Base-by-base conservation (phyloP, 2,329 filamentous ascomycete genomes). In the Cadophora sp. region DNA sequence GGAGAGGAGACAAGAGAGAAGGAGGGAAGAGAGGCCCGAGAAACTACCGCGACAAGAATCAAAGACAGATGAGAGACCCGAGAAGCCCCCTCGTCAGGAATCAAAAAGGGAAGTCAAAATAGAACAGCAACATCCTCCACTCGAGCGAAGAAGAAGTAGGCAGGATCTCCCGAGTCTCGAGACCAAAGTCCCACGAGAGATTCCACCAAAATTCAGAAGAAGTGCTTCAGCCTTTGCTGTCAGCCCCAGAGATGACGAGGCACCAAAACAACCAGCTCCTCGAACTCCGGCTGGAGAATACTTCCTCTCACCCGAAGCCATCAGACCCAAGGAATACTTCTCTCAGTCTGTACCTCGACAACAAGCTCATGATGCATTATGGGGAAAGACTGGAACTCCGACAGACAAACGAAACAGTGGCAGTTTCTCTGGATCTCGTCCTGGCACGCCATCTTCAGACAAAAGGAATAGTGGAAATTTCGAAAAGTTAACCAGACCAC, bases 271-370 rank as follows among this genome's bases (percentile, higher is more conserved):
- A 80, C 6, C 60, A 53, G n/a, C 58, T 18, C 63, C 48, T 78
- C 45, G 68, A n/a, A 71, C 71, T 9, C 68, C 70, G 18, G 50
- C 68, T 9, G 77, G 74, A 30, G 82, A 81, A 36, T 81, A 77
- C 33, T 79, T 81, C 59, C 76, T 84, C 20, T 83, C 84, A 8
- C 83, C 84, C 30, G 83, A 85, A 68, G 73, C 80, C 5, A 76
- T 82, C 48, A 64, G 68, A 51, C 59, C 53, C 1, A 74, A 73
- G 51, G 71, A 74, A 3, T 68, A 71, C 59, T 69, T 73, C 33
- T 66, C 72, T 43, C 72, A 70, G 81, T 81, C 33, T 80, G 82
- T 39, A 67, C 72, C 72, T 65, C 74, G 71, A 66, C 76, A 67
- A 70, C 72, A 77, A 45, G 70, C 73, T 59, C 78, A 76, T 41